Percentiles rank a stretch among this genome's conserved stretches.
These are phyloP conservation scores for Hibiscus syriacus DNA, from an alignment of 345 rosid species.

Conservation along the genomic window DNA sequence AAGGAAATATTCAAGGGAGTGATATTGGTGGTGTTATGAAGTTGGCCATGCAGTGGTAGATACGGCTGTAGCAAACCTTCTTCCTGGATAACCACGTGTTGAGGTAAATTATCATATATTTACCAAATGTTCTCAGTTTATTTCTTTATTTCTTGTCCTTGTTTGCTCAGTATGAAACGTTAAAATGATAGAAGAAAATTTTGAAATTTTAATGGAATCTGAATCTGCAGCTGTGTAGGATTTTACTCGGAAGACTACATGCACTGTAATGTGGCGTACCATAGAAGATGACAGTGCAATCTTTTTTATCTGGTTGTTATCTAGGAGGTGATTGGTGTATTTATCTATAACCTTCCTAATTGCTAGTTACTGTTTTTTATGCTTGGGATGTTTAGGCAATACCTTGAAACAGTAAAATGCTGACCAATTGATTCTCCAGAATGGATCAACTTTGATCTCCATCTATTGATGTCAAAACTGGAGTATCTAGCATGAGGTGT, in stretches of 20 bases:
- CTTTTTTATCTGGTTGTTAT: neutral
- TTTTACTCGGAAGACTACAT: neutral
- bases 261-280: neutral
- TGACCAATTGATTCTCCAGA: neutral
- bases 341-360: neutral
- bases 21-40: constrained; percentile 47
- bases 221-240: neutral
- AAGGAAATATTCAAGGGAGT: constrained; percentile 30
- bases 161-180: neutral
- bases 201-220: neutral
- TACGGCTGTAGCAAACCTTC: constrained; percentile 86
- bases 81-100: constrained; percentile 83
- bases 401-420: neutral
- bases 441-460: neutral
- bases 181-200: neutral
- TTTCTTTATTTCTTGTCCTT: neutral
- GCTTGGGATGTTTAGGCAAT: neutral
- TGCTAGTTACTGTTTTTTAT: neutral
- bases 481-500: neutral
- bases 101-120: constrained; percentile 44
- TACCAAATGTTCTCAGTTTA: neutral
- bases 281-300: neutral
- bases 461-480: too few relatives aligned
- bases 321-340: neutral
- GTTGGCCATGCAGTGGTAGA: constrained; percentile 99